Evolutionary conservation across 768 basidiomycete genomes (phyloP), one percentile per base, ranked within the genome.

Genomic region (Suillus occidentalis): DNA sequence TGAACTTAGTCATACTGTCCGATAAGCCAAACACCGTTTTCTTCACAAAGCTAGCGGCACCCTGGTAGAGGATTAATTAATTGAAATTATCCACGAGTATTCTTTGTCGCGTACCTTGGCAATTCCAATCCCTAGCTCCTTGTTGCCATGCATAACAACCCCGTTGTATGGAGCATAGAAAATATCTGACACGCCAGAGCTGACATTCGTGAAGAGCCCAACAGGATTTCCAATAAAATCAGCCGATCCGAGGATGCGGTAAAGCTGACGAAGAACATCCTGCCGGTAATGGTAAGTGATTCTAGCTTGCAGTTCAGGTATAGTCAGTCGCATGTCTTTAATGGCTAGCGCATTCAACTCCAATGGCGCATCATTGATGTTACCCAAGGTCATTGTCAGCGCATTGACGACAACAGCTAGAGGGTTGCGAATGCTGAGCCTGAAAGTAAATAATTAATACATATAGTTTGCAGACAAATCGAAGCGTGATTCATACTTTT

Each of bases 81-180:
- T 37, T 58, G 49, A n/a, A 40, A 61, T 20, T 62, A 5, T 47
- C 18, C 12, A 43, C n/a, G 10, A 18, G 28, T 22, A 45, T 34
- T 18, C 49, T 55, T 9, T 4, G 50, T 56, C 40, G 40, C 64
- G 67, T 68, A 93, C 94, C 83, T 97, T 95, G 8, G 96, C 96
- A 64, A 98, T 93, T 25, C 96, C 94, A 65, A 95, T 89, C 4
- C 96, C 97, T 34, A 99, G 78, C 64, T 98, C 97, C 72, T 89
- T 90, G 76, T 96, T 97, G 3, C 97, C 97, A 71, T 95, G 95
- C 86, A 97, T 92, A 63, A 99, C 91, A 37, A 96, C 92, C 40
- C 96, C 96, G 64, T 95, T 90, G 82, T 96, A 97, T 2, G 97
- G 97, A 76, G 98, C 97, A 69, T 99, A 97, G 82, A 99, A 99